These are phyloP conservation scores for Symmetrospora coprosmae DNA, from an alignment of 768 basidiomycete genomes.

Conservation along the genomic window DNA sequence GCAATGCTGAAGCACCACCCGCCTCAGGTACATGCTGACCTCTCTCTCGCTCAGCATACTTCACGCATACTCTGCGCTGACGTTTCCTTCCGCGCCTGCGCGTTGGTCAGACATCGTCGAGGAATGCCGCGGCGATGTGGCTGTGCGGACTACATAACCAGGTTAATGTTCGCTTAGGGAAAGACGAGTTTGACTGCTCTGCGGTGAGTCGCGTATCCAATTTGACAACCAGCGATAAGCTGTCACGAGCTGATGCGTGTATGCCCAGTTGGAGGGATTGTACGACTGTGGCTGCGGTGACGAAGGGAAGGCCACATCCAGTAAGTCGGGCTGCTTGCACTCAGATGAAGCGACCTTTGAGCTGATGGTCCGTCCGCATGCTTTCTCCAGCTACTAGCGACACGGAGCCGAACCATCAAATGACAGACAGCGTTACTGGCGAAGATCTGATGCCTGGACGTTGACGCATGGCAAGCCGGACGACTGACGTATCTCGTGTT, in stretches of 20 bases:
- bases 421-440: constrained; percentile 16
- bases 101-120: constrained; percentile 25
- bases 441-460: constrained; percentile 21
- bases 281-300: constrained; percentile 26
- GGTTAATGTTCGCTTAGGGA: constrained; percentile 75
- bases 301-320: background rate
- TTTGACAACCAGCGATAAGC: background rate
- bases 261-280: constrained; percentile 16
- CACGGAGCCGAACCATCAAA: background rate
- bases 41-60: too few species aligned
- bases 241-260: background rate
- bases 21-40: constrained; percentile 49
- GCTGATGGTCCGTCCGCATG: background rate
- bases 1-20: constrained; percentile 52
- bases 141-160: constrained; percentile 84
- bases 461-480: background rate
- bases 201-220: constrained; percentile 46
- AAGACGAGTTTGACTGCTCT: constrained; percentile 64
- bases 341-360: background rate
- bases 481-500: background rate
- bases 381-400: background rate
- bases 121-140: constrained; percentile 61
- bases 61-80: background rate
- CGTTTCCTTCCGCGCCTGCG: too few species aligned
- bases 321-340: background rate